Evolutionary conservation across 805 yeast genomes (phyloP), one percentile per base, ranked within the genome.

Genomic region (Candida pini): DNA sequence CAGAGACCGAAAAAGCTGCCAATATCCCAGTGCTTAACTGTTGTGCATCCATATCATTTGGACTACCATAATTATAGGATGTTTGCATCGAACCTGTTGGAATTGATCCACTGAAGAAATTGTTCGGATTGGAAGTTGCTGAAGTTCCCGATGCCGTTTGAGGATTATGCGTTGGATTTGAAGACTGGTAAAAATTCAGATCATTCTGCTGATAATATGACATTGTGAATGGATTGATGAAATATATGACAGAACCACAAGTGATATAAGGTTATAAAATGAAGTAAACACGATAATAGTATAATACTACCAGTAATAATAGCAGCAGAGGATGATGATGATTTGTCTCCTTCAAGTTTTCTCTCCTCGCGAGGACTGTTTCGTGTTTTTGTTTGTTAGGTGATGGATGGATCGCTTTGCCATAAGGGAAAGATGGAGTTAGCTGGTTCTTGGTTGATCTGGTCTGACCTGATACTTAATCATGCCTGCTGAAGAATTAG

Each of bases 1-100:
- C 98, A 1, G 82, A 69, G 0, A 96, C 83, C 2, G 96, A 85
- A 51, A 92, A 81, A 0, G 97, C 98, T 4, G 96, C 95, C 5
- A 94, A 58, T 30, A 88, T 54, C 1, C 98, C 98, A 0, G 76
- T 65, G 1, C 86, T 70, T 32, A 90, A 65, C 34, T 68, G 66
- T 26, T 61, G 66, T 19, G 38, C 44, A 26, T 53, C 55, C 16
- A 41, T 46, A 7, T 56, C 63, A 13, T 12, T 22, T 8, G 40
- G 71, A 6, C 43, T 15, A 5, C 47, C 38, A 23, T 44, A 48
- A 7, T 44, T 35, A 25, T 34, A 44, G 2, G 45, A 36, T 6
- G 54, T 48, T 29, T 53, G 50, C 56, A 53, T 53, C 14, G 56
- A 50, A 2, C 58, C 58, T 1, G 57, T 47, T 3, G 57, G 54